Percentiles rank a stretch among this genome's conserved stretches.
Conservation (phyloP, 1,139 yeast species). For the Ogataea hybrid region DNA sequence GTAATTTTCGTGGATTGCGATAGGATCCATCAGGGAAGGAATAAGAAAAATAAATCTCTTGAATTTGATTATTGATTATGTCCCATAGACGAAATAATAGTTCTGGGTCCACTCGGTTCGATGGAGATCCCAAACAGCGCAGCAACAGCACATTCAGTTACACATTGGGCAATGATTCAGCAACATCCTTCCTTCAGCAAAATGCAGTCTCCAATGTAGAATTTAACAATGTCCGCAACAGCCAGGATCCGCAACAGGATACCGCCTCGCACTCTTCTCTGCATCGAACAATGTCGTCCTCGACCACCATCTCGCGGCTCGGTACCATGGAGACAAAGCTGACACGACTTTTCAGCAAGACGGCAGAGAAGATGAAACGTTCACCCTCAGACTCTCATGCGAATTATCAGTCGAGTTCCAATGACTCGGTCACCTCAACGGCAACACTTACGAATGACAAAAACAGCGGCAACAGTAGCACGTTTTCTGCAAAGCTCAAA, state of each 20-base stretch:
- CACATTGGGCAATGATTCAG: conserved; percentile 4
- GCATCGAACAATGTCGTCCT: conserved; percentile 19
- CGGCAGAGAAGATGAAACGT: conserved; percentile 25
- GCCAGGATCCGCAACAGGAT: conserved; percentile 16
- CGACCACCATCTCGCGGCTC: conserved; percentile 21
- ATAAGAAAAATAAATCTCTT: conserved; percentile 2
- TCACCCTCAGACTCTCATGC: conserved; percentile 13
- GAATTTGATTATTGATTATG: not conserved
- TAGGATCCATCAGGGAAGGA: conserved; percentile 15
- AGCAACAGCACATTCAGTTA: conserved; percentile 10
- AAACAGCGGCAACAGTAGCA: not conserved
- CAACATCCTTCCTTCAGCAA: conserved; percentile 11
- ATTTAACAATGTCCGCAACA: conserved; percentile 30
- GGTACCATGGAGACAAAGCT: conserved; percentile 24
- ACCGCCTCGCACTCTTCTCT: conserved; percentile 7
- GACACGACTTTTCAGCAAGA: conserved; percentile 23
- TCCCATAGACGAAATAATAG: conserved; percentile 4
- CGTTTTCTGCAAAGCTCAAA: conserved; percentile 22
- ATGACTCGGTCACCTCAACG: not conserved
- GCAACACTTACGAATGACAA: conserved; percentile 10
- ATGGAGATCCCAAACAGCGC: conserved; percentile 6
- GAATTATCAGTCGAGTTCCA: conserved; percentile 1
- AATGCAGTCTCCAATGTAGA: conserved; percentile 30
- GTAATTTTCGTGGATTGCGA: conserved; percentile 24
- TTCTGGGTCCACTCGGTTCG: conserved; percentile 3